These are phyloP conservation scores for Chrysanthemum seticuspe DNA, from an alignment of 129 eudicot genomes.

Conservation along the genomic window DNA sequence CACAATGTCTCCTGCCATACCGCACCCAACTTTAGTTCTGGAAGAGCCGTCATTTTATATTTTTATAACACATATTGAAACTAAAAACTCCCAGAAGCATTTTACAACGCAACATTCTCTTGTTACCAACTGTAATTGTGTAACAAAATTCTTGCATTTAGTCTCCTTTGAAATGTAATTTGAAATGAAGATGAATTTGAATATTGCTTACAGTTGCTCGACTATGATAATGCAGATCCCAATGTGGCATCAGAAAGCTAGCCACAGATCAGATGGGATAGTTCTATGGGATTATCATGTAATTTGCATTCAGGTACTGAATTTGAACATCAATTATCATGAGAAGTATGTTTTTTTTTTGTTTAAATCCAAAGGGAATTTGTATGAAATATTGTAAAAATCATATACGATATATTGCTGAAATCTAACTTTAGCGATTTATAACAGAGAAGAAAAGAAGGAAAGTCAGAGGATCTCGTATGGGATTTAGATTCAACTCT, in stretches of 20 bases:
- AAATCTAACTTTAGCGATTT: background rate
- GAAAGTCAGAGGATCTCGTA: conserved; percentile 51
- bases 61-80: background rate
- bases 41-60: background rate
- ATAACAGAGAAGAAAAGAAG: conserved; percentile 57
- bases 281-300: conserved; percentile 95
- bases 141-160: background rate
- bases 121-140: no score
- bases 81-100: no score
- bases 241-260: conserved; percentile 95
- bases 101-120: no score
- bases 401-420: conserved; percentile 3
- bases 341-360: background rate
- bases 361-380: background rate
- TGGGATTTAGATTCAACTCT: conserved; percentile 97
- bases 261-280: conserved; percentile 96
- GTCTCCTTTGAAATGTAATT: background rate
- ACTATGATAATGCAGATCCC: conserved; percentile 57
- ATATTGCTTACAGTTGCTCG: background rate
- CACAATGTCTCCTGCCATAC: background rate
- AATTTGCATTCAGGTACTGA: conserved; percentile 72
- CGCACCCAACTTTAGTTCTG: background rate
- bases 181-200: conserved; percentile 8
- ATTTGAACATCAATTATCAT: background rate
- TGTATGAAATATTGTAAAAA: background rate